A percentile compares a stretch with the other conserved stretches of the same genome.
Conservation (phyloP, 2,329 filamentous ascomycete species). For the Colletotrichum destructivum region DNA sequence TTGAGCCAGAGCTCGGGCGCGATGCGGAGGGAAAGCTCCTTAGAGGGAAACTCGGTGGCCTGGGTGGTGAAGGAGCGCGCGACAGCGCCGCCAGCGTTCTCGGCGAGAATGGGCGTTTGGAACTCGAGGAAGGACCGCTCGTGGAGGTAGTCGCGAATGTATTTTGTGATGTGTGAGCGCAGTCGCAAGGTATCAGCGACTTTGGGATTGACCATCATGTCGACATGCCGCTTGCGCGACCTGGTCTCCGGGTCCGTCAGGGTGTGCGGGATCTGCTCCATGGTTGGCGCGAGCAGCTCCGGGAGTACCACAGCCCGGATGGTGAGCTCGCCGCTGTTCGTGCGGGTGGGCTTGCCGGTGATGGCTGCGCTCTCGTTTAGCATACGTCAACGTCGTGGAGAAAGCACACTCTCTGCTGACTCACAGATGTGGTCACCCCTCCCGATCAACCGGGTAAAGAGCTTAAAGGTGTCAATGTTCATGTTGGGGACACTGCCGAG, state of each 20-base stretch:
- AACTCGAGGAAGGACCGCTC: slow-evolving; percentile 85
- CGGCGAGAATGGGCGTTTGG: slow-evolving; percentile 88
- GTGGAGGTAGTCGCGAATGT: slow-evolving; percentile 82
- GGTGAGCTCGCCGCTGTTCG: slow-evolving; percentile 81
- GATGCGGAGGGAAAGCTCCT: slow-evolving; percentile 83
- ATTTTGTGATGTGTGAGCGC: slow-evolving; percentile 81
- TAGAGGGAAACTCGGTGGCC: slow-evolving; percentile 82
- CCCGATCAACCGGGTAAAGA: slow-evolving; percentile 76
- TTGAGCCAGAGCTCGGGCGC: slow-evolving; percentile 97
- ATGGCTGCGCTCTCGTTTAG: slow-evolving; percentile 66
- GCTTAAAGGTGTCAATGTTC: slow-evolving; percentile 64
- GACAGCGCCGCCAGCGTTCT: slow-evolving; percentile 86
- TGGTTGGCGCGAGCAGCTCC: slow-evolving; percentile 79
- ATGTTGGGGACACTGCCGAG: slow-evolving; percentile 51
- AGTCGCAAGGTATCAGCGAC: slow-evolving; percentile 80
- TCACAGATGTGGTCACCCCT: slow-evolving; percentile 89
- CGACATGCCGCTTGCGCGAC: slow-evolving; percentile 85
- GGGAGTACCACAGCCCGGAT: slow-evolving; percentile 79
- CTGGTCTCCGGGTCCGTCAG: slow-evolving; percentile 80
- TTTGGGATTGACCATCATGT: slow-evolving; percentile 83
- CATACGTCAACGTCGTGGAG: not conserved
- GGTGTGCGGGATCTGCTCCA: slow-evolving; percentile 83
- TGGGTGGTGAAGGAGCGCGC: slow-evolving; percentile 89
- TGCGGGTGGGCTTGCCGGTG: slow-evolving; percentile 78
- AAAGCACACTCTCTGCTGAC: slow-evolving; percentile 49